Conservation (phyloP, 805 yeast species). For the Candida sphagnicola region DNA sequence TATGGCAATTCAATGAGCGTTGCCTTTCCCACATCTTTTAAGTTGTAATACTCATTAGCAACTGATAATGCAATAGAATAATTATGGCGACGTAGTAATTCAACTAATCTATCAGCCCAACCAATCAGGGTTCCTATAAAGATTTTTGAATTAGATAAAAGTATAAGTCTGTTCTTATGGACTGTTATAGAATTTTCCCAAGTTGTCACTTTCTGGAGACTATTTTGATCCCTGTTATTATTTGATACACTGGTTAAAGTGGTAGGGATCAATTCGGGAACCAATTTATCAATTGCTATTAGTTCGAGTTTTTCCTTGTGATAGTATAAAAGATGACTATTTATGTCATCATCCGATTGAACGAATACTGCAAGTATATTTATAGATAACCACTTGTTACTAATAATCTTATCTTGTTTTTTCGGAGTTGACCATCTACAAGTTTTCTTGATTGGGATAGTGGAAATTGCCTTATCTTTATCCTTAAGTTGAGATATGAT, state of each 20-base stretch:
- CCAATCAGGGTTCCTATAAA: constrained; percentile 56
- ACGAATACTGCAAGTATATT: constrained; percentile 22
- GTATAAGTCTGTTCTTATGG: constrained; percentile 19
- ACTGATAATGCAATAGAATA: constrained; percentile 55
- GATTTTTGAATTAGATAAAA: constrained; percentile 32
- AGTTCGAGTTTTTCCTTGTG: neutral
- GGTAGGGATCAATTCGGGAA: neutral
- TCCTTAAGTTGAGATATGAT: constrained; percentile 30
- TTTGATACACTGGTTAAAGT: constrained; percentile 5
- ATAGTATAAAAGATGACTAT: neutral
- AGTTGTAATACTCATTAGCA: constrained; percentile 49
- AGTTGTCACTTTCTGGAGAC: neutral
- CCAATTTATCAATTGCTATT: constrained; percentile 1
- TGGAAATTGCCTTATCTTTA: constrained; percentile 32
- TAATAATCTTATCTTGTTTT: constrained; percentile 37
- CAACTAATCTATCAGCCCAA: constrained; percentile 66
- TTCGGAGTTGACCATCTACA: constrained; percentile 19
- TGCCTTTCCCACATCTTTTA: constrained; percentile 43
- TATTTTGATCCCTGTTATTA: constrained; percentile 2
- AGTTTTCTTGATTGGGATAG: constrained; percentile 20
- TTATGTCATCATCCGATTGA: constrained; percentile 5
- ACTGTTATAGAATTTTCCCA: constrained; percentile 16
- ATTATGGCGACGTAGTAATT: constrained; percentile 42
- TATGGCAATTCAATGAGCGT: constrained; percentile 57
- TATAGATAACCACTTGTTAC: constrained; percentile 51